Evolutionary conservation across 257 asterid genomes (phyloP), one percentile per base, ranked within the genome.

Genomic region (Paraleonurus japonicus): DNA sequence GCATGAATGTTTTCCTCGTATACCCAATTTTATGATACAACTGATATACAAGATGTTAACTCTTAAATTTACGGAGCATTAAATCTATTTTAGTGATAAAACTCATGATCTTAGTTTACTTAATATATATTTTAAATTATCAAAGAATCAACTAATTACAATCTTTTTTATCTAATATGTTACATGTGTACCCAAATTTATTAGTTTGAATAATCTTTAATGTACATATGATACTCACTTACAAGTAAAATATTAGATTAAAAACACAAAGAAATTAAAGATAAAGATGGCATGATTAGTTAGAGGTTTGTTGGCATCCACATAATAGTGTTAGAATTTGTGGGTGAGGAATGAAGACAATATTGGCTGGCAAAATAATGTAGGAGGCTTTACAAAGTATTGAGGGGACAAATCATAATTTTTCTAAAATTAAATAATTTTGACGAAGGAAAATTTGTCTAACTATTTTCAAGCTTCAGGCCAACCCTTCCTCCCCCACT

Each of bases 361-460:
- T 5, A 32, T 67, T 67, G 64, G 69, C 69, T 75, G 79, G 79
- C 79, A 75, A 58, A 67, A 57, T 33, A 30, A 7, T 67, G 60
- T 19, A 64, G 39, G 15, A 19, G 13, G 27, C 11, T 55, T 13
- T 65, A 28, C 67, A 55, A 55, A 41, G 28, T 43, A 43, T 54
- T 54, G 69, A 66, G 54, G 69, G 63, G 79, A 67, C 74, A 75
- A 75, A 75, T 58, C 74, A 48, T 22, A 57, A 41, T 30, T 59
- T 68, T 75, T 22, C 63, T 32, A 16, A 23, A 37, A 4, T 59
- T 64, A 22, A 5, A 53, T 54, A 43, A 65, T 57, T 66, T 66
- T 22, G 69, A 39, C 2, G 24, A 59, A 45, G 5, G 69, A 67
- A 67, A 67, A 19, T 30, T 30, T 57, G 78, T 74, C 73, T 28